A percentile compares a stretch with the other conserved stretches of the same genome.
phyloP scores from a whole-genome alignment of 1,284 basidiomycete genomes.

The Irpex lacteus region DNA sequence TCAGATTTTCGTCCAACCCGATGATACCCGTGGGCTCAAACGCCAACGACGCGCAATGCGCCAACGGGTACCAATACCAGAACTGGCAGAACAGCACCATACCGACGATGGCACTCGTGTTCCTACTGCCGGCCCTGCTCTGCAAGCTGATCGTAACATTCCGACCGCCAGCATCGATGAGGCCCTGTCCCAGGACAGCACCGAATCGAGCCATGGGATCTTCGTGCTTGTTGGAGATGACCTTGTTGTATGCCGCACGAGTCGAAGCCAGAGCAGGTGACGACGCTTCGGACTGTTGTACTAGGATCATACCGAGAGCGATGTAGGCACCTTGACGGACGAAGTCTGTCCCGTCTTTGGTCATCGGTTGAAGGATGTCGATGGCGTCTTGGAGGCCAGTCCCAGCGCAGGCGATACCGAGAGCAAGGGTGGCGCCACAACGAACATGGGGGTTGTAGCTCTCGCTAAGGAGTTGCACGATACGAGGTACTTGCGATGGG shows the following conservation, averaged over 20 bases:
- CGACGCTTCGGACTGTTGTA: slow-evolving; percentile 90
- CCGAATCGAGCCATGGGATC: slow-evolving; percentile 97
- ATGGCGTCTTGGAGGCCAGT: slow-evolving; percentile 88
- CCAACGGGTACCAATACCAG: slow-evolving; percentile 99
- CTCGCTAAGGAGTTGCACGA: slow-evolving; percentile 93
- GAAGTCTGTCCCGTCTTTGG: slow-evolving; percentile 94
- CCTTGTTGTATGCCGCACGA: slow-evolving; percentile 83
- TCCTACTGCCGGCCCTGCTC: slow-evolving; percentile 86
- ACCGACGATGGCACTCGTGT: slow-evolving; percentile 91
- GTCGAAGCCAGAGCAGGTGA: slow-evolving; percentile 79
- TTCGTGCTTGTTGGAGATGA: slow-evolving; percentile 93
- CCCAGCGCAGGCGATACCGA: slow-evolving; percentile 96
- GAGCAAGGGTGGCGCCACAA: slow-evolving; percentile 91
- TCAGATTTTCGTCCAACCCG: slow-evolving; percentile 81
- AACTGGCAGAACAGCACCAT: slow-evolving; percentile 97
- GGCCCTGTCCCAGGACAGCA: slow-evolving; percentile 89
- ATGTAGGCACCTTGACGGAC: slow-evolving; percentile 97
- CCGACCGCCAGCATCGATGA: slow-evolving; percentile 94
- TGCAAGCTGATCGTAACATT: slow-evolving; percentile 93
- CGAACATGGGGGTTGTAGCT: slow-evolving; percentile 99
- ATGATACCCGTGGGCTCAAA: slow-evolving; percentile 95
- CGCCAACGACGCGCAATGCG: slow-evolving; percentile 89
- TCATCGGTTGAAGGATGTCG: slow-evolving; percentile 94
- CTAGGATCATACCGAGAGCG: slow-evolving; percentile 92
- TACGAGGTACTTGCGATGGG: slow-evolving; percentile 88